These are phyloP conservation scores for Knoxdaviesia proteae DNA, from an alignment of 2,329 filamentous ascomycete genomes.

Conservation along the genomic window DNA sequence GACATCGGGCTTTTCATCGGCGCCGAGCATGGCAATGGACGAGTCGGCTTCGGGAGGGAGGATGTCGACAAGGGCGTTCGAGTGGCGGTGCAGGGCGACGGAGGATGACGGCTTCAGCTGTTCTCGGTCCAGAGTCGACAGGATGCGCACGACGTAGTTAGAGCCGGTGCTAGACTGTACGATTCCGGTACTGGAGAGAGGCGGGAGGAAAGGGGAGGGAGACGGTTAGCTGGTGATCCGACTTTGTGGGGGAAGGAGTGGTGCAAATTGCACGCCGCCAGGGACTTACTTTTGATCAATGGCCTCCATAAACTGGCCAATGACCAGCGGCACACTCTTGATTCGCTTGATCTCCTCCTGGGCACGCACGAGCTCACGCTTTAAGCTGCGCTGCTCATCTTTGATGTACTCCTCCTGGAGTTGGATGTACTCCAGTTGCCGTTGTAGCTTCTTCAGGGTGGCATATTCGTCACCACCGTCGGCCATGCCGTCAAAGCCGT, in stretches of 20 bases:
- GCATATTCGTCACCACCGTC: constrained; percentile 87
- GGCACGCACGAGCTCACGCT: constrained; percentile 87
- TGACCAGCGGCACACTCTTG: constrained; percentile 92
- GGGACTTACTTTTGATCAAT: constrained; percentile 83
- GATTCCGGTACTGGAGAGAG: constrained; percentile 65
- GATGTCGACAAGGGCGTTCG: constrained; percentile 95
- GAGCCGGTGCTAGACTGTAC: constrained; percentile 96
- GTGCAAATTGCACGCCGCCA: too few relatives aligned
- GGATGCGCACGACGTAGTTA: constrained; percentile 96
- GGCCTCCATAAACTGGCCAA: constrained; percentile 99
- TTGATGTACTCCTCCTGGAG: constrained; percentile 99
- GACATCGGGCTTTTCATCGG: constrained; percentile 94
- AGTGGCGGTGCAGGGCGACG: constrained; percentile 92
- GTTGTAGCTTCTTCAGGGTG: constrained; percentile 85
- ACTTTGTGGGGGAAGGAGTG: too few relatives aligned
- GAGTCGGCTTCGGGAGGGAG: constrained; percentile 97
- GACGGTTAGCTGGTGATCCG: too few relatives aligned
- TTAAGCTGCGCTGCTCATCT: constrained; percentile 95
- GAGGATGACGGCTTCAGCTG: constrained; percentile 95
- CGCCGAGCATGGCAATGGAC: constrained; percentile 92
- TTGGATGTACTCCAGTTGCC: constrained; percentile 92
- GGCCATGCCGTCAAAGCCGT: constrained; percentile 67
- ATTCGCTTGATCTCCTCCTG: constrained; percentile 99
- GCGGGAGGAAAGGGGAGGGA: constrained; percentile 1
- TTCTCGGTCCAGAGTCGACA: constrained; percentile 95